Evolutionary conservation across 768 basidiomycete species (phyloP).

Genomic region (Leccinum barrowsii): DNA sequence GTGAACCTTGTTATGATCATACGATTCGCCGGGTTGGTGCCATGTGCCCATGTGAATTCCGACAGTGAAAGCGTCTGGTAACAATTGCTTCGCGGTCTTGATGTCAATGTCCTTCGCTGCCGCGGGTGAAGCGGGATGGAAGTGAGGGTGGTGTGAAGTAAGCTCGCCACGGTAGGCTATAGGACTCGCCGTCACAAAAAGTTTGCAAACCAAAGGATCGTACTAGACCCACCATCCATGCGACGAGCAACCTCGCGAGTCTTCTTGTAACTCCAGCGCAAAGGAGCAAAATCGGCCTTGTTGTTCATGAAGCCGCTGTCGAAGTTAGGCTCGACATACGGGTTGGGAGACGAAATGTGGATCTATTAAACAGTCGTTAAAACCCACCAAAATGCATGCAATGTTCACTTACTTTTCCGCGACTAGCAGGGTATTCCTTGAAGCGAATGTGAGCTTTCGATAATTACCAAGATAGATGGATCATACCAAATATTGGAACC

Average conservation of each 20-base stretch:
- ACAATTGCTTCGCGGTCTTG: constrained; percentile 58
- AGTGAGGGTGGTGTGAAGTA: constrained; percentile 69
- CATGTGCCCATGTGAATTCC: constrained; percentile 74
- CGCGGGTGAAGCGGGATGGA: constrained; percentile 66
- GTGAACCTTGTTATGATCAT: constrained; percentile 53
- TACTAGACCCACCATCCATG: constrained; percentile 52
- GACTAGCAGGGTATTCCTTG: constrained; percentile 65
- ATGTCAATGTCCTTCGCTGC: constrained; percentile 62
- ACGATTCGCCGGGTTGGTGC: constrained; percentile 54
- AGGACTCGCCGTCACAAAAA: not conserved
- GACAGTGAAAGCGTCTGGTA: constrained; percentile 59
- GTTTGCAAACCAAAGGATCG: not conserved
- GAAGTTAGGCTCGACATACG: constrained; percentile 61
- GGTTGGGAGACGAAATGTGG: constrained; percentile 57
- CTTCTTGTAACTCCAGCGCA: constrained; percentile 78
- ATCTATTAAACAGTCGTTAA: constrained; percentile 38
- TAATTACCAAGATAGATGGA: not conserved
- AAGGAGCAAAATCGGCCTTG: constrained; percentile 73
- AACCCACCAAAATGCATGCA: no score
- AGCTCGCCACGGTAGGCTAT: constrained; percentile 69
- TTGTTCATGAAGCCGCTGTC: constrained; percentile 80
- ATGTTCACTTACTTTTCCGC: constrained; percentile 50
- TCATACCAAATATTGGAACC: constrained; percentile 56
- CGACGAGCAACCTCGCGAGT: constrained; percentile 67
- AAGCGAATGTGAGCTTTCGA: not conserved